phyloP scores from a whole-genome alignment of 129 eudicot genomes.

The Arctium lappa region DNA sequence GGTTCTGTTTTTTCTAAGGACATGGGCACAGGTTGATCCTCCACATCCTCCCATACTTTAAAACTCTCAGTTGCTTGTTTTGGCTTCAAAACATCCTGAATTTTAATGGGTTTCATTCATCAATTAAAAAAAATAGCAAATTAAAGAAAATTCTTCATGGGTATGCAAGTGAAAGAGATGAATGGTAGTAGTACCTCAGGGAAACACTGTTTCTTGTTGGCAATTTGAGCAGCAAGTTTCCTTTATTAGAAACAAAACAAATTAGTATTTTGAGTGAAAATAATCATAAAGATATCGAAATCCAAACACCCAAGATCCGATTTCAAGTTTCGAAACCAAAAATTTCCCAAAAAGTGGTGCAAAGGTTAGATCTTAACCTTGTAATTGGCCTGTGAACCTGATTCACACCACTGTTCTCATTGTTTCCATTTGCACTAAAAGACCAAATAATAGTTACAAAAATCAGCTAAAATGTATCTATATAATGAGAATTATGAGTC shows the following conservation, averaged over 20 bases:
- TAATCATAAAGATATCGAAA: background rate
- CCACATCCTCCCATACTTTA: conserved; percentile 36
- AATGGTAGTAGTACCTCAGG: conserved; percentile 34
- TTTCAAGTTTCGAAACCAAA: background rate
- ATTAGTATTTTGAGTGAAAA: conserved; percentile 11
- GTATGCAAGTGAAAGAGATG: background rate
- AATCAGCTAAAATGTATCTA: conserved; percentile 10
- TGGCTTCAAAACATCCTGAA: conserved; percentile 53
- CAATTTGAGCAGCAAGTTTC: conserved; percentile 71
- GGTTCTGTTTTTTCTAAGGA: conserved; percentile 49
- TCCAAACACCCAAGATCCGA: background rate
- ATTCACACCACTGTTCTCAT: conserved; percentile 26
- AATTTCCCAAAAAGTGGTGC: background rate
- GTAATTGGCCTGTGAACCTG: conserved; percentile 35
- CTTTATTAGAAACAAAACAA: conserved; percentile 26
- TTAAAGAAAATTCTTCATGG: background rate
- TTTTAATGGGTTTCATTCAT: background rate
- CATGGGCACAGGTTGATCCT: conserved; percentile 72
- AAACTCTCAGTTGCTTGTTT: conserved; percentile 39
- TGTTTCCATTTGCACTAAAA: conserved; percentile 28
- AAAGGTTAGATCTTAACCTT: conserved; percentile 18
- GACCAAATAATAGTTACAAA: conserved; percentile 1
- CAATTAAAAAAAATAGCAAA: background rate
- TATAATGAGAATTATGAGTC: background rate
- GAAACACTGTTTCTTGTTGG: conserved; percentile 39